Conservation (phyloP, 2,329 filamentous ascomycete species). For the Xylaria sp. region DNA sequence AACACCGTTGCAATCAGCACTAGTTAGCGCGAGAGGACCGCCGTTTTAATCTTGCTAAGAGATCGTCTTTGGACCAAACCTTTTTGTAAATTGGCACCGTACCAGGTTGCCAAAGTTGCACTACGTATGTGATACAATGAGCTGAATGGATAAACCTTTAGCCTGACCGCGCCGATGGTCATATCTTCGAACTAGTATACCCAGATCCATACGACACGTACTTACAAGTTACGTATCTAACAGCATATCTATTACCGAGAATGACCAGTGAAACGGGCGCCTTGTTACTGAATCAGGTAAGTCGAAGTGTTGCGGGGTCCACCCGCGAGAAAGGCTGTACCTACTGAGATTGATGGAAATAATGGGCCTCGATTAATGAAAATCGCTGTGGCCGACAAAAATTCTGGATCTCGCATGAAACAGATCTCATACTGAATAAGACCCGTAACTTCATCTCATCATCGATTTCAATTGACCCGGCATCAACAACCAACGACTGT, state of each 20-base stretch:
- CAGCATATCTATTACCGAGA: neutral
- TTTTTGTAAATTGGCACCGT: neutral
- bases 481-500: neutral
- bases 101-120: neutral
- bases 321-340: constrained; percentile 3
- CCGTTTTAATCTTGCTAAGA: neutral
- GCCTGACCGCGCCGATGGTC: neutral
- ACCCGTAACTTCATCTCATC: neutral
- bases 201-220: neutral
- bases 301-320: constrained; percentile 12
- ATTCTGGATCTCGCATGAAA: constrained; percentile 15
- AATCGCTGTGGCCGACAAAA: constrained; percentile 31
- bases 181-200: neutral
- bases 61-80: neutral
- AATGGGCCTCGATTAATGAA: constrained; percentile 29
- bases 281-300: constrained; percentile 26
- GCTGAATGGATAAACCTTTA: neutral
- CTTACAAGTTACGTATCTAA: neutral
- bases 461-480: neutral
- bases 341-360: constrained; percentile 16
- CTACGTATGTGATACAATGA: neutral
- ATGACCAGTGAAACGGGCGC: constrained; percentile 10
- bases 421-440: neutral
- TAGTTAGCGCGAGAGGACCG: neutral
- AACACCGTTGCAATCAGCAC: neutral